These are phyloP conservation scores for Ensete ventricosum DNA, from an alignment of 176 grass and related monocot genomes.

Conservation along the genomic window DNA sequence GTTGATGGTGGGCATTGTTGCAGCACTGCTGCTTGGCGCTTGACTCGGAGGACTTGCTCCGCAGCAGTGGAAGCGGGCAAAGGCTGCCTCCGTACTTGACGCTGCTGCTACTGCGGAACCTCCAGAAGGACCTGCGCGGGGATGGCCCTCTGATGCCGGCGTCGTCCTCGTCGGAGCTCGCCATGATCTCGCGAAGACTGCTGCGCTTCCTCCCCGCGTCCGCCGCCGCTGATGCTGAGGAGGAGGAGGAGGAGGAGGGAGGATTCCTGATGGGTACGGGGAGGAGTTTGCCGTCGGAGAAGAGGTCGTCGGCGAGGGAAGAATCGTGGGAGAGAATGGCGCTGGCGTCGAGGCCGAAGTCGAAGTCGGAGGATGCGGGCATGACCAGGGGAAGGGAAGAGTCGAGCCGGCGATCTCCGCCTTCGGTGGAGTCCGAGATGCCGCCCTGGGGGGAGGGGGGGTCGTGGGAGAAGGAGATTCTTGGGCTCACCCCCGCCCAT, in stretches of 20 bases:
- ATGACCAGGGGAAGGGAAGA: neutral
- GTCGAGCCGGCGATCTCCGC: neutral
- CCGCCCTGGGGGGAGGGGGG: constrained; percentile 11
- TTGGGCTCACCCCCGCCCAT: constrained; percentile 30
- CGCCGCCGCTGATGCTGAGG: neutral
- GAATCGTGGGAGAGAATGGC: neutral
- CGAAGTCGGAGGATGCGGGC: neutral
- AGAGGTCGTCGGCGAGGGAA: constrained; percentile 24
- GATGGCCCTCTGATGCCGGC: neutral
- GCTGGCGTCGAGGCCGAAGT: constrained; percentile 15
- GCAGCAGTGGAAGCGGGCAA: constrained; percentile 1
- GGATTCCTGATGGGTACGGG: constrained; percentile 7
- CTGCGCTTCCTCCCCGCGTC: neutral
- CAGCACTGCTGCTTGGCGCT: neutral
- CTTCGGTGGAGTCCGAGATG: neutral
- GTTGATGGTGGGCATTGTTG: neutral
- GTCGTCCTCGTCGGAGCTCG: neutral
- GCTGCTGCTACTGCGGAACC: neutral
- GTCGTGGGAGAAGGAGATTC: constrained; percentile 66
- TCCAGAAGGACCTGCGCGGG: too few species aligned
- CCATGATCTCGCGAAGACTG: constrained; percentile 17
- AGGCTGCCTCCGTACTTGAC: neutral
- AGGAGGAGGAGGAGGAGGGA: neutral
- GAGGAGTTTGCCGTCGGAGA: constrained; percentile 21
- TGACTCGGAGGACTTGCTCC: constrained; percentile 18